Evolutionary conservation across 768 basidiomycete genomes (phyloP).

Genomic region (Baorangia bicolor): DNA sequence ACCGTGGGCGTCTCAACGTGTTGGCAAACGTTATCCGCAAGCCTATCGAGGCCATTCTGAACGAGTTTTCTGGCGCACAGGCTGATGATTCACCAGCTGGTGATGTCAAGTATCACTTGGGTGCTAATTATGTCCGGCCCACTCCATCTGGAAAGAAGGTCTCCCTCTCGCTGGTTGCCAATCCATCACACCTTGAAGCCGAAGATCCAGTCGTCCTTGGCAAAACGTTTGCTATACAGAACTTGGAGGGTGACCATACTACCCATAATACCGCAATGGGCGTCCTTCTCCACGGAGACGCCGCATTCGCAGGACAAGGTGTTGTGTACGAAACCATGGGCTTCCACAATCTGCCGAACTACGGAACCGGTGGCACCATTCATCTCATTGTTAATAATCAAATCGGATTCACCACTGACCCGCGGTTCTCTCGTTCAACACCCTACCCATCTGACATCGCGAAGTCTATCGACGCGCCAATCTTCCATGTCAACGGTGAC

Average conservation of each 20-base stretch:
- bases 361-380: constrained; percentile 97
- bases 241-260: constrained; percentile 85
- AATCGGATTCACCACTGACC: constrained; percentile 99
- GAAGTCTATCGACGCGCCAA: constrained; percentile 96
- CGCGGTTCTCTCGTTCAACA: constrained; percentile 95
- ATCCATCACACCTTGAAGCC: constrained; percentile 97
- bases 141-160: constrained; percentile 99
- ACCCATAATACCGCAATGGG: constrained; percentile 87
- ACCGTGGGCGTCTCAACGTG: constrained; percentile 97
- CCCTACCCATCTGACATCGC: constrained; percentile 98
- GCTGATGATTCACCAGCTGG: constrained; percentile 82
- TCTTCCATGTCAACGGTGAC: constrained; percentile 99
- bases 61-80: constrained; percentile 86
- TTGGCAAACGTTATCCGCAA: constrained; percentile 98
- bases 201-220: constrained; percentile 98
- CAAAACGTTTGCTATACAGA: constrained; percentile 96
- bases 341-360: constrained; percentile 91
- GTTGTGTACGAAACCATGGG: constrained; percentile 99
- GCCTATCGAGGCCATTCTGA: constrained; percentile 95
- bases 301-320: constrained; percentile 98
- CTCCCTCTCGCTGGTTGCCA: constrained; percentile 94
- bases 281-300: constrained; percentile 95
- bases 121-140: constrained; percentile 97
- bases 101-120: constrained; percentile 99
- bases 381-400: constrained; percentile 99